Conservation (phyloP, 2,329 filamentous ascomycete genomes). For the Colletotrichum noveboracense region DNA sequence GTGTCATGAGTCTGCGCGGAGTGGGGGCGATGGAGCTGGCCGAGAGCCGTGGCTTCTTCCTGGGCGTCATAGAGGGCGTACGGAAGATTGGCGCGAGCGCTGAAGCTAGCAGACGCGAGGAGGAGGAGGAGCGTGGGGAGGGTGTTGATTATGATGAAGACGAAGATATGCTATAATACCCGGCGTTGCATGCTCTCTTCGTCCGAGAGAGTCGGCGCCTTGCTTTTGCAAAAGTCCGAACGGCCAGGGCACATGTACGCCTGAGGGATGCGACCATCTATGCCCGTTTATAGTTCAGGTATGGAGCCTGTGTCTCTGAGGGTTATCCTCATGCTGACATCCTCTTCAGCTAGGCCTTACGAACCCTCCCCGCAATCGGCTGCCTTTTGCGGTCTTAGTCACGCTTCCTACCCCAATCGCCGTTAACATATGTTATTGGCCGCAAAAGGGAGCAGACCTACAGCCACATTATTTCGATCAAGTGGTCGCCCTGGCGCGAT, state of each 20-base stretch:
- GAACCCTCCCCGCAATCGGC: neutral
- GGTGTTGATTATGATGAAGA: constrained; percentile 67
- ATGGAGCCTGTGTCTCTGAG: neutral
- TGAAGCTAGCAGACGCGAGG: constrained; percentile 78
- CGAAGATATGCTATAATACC: constrained; percentile 49
- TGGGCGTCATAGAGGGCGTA: constrained; percentile 86
- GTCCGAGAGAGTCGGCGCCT: neutral
- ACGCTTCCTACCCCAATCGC: neutral
- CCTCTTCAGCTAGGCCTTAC: neutral
- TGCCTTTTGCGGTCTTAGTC: rapidly evolving
- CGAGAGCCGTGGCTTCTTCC: constrained; percentile 83
- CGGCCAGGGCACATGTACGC: neutral
- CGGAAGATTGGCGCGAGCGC: constrained; percentile 82
- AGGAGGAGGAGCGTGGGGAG: constrained; percentile 71
- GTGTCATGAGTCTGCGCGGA: constrained; percentile 72
- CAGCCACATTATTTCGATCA: neutral
- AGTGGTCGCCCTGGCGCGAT: neutral
- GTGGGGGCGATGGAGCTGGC: constrained; percentile 93
- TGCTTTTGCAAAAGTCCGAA: neutral
- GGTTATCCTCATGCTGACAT: neutral
- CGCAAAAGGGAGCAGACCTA: neutral
- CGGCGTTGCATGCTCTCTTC: neutral
- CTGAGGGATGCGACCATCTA: neutral
- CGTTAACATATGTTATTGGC: neutral
- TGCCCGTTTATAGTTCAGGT: neutral